Evolutionary conservation across 2,329 filamentous ascomycete genomes (phyloP).

Genomic region (Beauveria caledonica): DNA sequence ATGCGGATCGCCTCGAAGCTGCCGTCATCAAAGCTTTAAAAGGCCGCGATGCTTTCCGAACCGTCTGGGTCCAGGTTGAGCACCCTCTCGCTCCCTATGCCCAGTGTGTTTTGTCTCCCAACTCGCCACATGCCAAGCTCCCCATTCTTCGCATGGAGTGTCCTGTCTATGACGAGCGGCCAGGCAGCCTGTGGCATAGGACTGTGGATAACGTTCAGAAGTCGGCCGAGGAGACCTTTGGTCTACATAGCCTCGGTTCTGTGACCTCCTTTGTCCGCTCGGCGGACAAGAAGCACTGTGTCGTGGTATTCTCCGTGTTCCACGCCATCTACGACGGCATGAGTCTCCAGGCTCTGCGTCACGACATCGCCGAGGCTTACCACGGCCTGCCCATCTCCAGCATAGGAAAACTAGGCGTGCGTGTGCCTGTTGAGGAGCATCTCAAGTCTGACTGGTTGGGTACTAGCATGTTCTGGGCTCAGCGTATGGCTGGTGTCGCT

Average conservation of each 20-base stretch:
- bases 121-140: slow-evolving; percentile 1
- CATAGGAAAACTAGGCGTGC: slow-evolving; percentile 9
- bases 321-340: slow-evolving; percentile 22
- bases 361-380: slow-evolving; percentile 8
- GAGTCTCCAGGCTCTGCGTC: slow-evolving; percentile 4
- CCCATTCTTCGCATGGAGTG: slow-evolving; percentile 5
- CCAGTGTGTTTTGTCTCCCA: slow-evolving; percentile 11
- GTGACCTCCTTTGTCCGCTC: slow-evolving; percentile 10
- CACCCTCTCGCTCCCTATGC: slow-evolving; percentile 13
- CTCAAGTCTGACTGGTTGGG: slow-evolving; percentile 12
- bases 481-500: slow-evolving; percentile 6
- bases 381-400: slow-evolving; percentile 9
- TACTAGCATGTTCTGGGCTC: slow-evolving; percentile 12
- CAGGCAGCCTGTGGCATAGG: slow-evolving; percentile 4
- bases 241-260: slow-evolving; percentile 8
- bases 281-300: slow-evolving; percentile 6
- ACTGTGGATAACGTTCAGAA: slow-evolving; percentile 8
- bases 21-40: slow-evolving; percentile 10
- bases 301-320: slow-evolving; percentile 26
- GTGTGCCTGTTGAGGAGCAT: slow-evolving; percentile 8
- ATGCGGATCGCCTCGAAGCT: slow-evolving; percentile 11
- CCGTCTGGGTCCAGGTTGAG: slow-evolving; percentile 12
- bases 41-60: slow-evolving; percentile 12
- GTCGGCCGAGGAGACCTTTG: slow-evolving; percentile 10
- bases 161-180: slow-evolving; percentile 1